Percentiles rank a stretch among this genome's conserved stretches.
phyloP scores from a whole-genome alignment of 129 eudicot genomes.

The Arctium minus region DNA sequence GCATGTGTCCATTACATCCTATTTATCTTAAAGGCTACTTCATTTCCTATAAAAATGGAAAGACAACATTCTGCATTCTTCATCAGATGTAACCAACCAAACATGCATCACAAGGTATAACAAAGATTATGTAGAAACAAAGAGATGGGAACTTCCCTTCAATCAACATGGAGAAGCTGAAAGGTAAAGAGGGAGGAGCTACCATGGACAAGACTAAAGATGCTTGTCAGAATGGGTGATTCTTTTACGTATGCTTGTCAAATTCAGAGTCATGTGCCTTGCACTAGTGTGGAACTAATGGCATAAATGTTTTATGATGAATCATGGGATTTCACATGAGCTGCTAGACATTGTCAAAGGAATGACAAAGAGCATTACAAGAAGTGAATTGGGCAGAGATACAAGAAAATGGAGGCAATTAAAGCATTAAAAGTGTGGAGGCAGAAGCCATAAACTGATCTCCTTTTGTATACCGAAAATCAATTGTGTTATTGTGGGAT shows the following conservation, averaged over 20 bases:
- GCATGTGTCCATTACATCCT: not conserved
- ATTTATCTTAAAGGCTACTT: not conserved
- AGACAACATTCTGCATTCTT: constrained; percentile 19
- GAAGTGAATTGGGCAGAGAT: constrained; percentile 53
- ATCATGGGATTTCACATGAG: constrained; percentile 56
- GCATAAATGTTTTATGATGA: constrained; percentile 17
- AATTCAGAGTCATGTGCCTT: not conserved
- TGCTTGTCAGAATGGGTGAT: constrained; percentile 74
- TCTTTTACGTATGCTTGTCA: constrained; percentile 47
- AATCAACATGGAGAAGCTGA: constrained; percentile 53
- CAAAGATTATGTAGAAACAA: not conserved
- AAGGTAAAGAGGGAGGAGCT: constrained; percentile 49
- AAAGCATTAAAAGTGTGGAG: constrained; percentile 38
- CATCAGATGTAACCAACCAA: constrained; percentile 4
- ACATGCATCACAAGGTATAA: not conserved
- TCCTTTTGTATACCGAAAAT: not conserved
- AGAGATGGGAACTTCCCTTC: constrained; percentile 61
- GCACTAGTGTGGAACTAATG: not conserved
- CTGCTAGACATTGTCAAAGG: constrained; percentile 48
- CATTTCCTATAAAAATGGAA: constrained; percentile 36
- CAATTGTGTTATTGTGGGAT: too few relatives aligned
- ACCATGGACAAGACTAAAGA: constrained; percentile 47
- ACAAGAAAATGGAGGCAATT: constrained; percentile 51
- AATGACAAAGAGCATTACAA: constrained; percentile 53
- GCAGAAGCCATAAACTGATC: constrained; percentile 30